Evolutionary conservation across 257 asterid genomes (phyloP).

Genomic region (Marsdenia floribunda): DNA sequence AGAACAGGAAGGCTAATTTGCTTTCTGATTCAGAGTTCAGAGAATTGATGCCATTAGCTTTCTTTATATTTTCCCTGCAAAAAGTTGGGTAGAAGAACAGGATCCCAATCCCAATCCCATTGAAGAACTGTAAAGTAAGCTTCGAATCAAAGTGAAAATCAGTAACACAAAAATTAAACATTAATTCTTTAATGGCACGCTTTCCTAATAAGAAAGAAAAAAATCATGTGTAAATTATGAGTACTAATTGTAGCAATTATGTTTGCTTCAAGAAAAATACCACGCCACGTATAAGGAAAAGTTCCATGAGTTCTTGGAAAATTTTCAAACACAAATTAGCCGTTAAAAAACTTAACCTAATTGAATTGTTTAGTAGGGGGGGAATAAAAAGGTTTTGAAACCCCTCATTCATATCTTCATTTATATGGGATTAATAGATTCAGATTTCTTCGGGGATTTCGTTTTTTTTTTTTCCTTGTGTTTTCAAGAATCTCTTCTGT

Average conservation of each 20-base stretch:
- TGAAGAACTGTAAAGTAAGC: background rate
- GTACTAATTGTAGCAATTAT: background rate
- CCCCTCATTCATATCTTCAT: background rate
- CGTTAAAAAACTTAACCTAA: constrained; percentile 6
- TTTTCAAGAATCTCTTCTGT: background rate
- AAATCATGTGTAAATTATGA: background rate
- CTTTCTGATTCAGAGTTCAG: background rate
- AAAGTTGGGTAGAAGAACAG: background rate
- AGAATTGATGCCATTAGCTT: background rate
- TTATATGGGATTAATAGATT: background rate
- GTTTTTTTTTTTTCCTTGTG: background rate
- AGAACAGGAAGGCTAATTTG: background rate
- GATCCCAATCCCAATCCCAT: background rate
- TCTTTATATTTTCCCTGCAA: background rate
- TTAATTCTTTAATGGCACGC: background rate
- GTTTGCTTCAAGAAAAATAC: background rate
- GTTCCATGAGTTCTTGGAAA: background rate
- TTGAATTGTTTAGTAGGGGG: too few species aligned
- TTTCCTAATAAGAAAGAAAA: background rate
- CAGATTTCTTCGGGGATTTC: background rate
- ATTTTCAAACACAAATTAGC: constrained; percentile 3
- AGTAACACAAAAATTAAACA: background rate
- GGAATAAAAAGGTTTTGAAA: background rate
- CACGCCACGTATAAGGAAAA: background rate
- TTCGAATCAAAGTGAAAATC: constrained; percentile 7